These are phyloP conservation scores for Viola odorata DNA, from an alignment of 345 rosid genomes.

Conservation along the genomic window DNA sequence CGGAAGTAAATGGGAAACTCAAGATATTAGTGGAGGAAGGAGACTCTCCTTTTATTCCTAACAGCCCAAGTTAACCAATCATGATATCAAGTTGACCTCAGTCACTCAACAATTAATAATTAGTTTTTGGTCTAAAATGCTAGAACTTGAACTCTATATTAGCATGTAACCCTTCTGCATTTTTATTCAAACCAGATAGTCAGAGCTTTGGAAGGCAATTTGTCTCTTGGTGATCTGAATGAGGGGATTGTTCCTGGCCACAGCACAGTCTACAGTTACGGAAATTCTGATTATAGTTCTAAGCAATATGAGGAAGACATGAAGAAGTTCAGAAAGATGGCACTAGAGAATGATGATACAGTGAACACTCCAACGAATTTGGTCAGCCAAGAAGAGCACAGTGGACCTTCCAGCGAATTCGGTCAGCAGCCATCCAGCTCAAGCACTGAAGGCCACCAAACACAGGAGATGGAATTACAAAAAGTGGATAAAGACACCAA, in stretches of 20 bases:
- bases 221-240: constrained; percentile 18
- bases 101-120: too few relatives aligned
- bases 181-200: constrained; percentile 21
- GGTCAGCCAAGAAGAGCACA: constrained; percentile 6
- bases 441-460: constrained; percentile 15
- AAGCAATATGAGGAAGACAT: constrained; percentile 18
- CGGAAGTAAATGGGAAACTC: too few relatives aligned
- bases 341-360: constrained; percentile 11
- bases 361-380: constrained; percentile 11
- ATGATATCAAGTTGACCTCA: too few relatives aligned
- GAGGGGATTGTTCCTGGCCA: constrained; percentile 14
- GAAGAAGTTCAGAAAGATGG: constrained; percentile 21
- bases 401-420: constrained; percentile 9
- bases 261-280: constrained; percentile 10
- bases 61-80: too few relatives aligned
- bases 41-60: too few relatives aligned
- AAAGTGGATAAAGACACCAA: constrained; percentile 1
- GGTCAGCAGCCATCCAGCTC: constrained; percentile 7
- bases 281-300: constrained; percentile 8
- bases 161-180: constrained; percentile 3
- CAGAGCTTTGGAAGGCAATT: constrained; percentile 23
- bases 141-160: background rate
- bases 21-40: too few relatives aligned
- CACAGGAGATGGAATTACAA: constrained; percentile 12
- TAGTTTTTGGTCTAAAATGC: background rate